phyloP scores from a whole-genome alignment of 441 rosid genomes.

The Jatropha podagrica region DNA sequence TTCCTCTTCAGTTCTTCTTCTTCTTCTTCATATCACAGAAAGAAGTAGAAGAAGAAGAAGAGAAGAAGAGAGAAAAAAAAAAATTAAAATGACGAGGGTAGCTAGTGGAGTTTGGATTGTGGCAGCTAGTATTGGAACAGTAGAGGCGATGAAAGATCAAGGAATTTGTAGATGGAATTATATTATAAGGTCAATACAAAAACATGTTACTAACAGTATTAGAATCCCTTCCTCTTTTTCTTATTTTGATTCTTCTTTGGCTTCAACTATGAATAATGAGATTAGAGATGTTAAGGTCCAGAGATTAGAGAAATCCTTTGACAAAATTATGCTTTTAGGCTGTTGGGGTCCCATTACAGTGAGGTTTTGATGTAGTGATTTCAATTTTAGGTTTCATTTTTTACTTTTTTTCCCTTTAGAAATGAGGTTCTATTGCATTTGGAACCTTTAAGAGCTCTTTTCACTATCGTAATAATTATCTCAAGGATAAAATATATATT shows the following conservation, averaged over 20 bases:
- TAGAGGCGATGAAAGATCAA: conserved; percentile 34
- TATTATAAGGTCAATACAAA: conserved; percentile 20
- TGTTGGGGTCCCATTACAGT: conserved; percentile 28
- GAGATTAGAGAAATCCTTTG: background rate
- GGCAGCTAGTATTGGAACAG: conserved; percentile 33
- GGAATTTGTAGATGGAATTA: conserved; percentile 32
- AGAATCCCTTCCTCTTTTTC: background rate
- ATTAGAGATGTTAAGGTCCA: background rate
- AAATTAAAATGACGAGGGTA: conserved; percentile 2
- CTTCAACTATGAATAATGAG: background rate
- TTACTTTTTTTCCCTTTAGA: no score
- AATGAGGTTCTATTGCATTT: no score
- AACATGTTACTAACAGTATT: conserved; percentile 15
- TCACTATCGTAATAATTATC: no score
- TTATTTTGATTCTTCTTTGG: background rate
- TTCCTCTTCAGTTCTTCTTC: no score
- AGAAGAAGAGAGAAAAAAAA: no score
- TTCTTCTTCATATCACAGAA: background rate
- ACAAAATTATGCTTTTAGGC: conserved; percentile 17
- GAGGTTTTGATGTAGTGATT: background rate
- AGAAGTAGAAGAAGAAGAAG: no score
- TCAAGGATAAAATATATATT: no score
- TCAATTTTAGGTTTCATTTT: no score
- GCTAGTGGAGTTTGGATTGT: conserved; percentile 25
- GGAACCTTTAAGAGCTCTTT: no score